Evolutionary conservation across 2,329 filamentous ascomycete species (phyloP), one percentile per base, ranked within the genome.

Genomic region (Pseudogymnoascus sp.): DNA sequence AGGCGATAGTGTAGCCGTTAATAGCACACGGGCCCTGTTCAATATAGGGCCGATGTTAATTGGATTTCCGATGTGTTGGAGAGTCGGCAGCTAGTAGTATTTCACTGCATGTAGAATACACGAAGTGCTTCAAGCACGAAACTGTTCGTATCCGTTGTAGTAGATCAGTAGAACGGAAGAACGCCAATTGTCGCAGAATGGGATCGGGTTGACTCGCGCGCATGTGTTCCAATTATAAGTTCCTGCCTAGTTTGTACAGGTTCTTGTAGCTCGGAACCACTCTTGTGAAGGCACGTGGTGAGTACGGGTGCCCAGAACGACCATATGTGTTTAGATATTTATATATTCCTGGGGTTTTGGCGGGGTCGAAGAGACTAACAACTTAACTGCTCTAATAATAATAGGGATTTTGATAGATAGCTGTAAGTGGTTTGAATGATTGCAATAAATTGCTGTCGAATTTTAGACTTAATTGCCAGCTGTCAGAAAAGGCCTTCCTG

Each of bases 181-280:
- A 47, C 42, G 19, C 42, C 6, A 6, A 47, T 47, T 47, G 42
- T 47, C 42, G 42, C 42, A 47, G 26, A 47, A 47, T 47, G 42
- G 42, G 21, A 47, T 47, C 42, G 42, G 42, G 42, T 47, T 47
- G 42, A 47, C 14, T 47, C 42, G 42, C 42, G 21, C 42, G 19
- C 42, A 47, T 47, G 40, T 47, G 42, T 47, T 47, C 42, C 42
- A 47, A 47, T 47, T 47, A 47, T 47, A 47, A 47, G 21, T 47
- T 47, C 42, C 42, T 47, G 42, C 42, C 42, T 47, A 47, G 21
- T 47, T 26, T 14, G 42, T 44, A 4, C 11, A 44, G 40, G 13
- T 47, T 47, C 21, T 11, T 47, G 42, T 47, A 47, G 42, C 42
- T 47, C 42, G 42, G 42, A 47, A 47, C 42, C 21, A 47, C 21